A percentile compares a stretch with the other conserved stretches of the same genome.
phyloP scores from a whole-genome alignment of 179 eudicot species.

The Actinidia polygama region DNA sequence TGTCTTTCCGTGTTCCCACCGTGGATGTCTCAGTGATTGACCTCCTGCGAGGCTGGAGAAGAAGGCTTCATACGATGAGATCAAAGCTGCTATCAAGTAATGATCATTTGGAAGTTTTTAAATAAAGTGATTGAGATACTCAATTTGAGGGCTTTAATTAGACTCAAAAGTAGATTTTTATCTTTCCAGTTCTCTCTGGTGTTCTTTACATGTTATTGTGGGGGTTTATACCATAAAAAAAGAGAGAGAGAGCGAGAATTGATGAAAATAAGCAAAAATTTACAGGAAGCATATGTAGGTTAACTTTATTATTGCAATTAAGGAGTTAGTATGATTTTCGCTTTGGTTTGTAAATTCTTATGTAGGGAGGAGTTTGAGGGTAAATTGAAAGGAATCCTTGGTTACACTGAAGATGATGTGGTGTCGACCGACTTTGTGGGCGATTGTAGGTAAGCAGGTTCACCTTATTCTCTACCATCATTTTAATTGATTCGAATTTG shows the following conservation, averaged over 20 bases:
- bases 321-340: not conserved
- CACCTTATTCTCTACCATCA: not conserved
- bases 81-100: constrained; percentile 63
- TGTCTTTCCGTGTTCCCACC: constrained; percentile 68
- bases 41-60: constrained; percentile 60
- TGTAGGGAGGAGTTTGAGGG: constrained; percentile 43
- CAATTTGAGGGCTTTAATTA: no score
- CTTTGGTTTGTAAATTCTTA: not conserved
- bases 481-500: not conserved
- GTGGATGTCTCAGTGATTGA: constrained; percentile 65
- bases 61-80: constrained; percentile 50
- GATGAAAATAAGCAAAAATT: not conserved
- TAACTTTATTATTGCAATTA: not conserved
- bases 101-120: not conserved
- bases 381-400: constrained; percentile 46
- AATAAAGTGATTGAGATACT: not conserved
- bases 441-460: constrained; percentile 38
- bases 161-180: no score
- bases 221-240: not conserved
- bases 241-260: not conserved
- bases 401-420: constrained; percentile 56
- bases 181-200: not conserved
- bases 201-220: not conserved
- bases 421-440: constrained; percentile 55
- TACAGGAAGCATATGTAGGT: not conserved